Evolutionary conservation across 1,284 basidiomycete genomes (phyloP), one percentile per base, ranked within the genome.

Genomic region (Sanghuangporus sanghuang): DNA sequence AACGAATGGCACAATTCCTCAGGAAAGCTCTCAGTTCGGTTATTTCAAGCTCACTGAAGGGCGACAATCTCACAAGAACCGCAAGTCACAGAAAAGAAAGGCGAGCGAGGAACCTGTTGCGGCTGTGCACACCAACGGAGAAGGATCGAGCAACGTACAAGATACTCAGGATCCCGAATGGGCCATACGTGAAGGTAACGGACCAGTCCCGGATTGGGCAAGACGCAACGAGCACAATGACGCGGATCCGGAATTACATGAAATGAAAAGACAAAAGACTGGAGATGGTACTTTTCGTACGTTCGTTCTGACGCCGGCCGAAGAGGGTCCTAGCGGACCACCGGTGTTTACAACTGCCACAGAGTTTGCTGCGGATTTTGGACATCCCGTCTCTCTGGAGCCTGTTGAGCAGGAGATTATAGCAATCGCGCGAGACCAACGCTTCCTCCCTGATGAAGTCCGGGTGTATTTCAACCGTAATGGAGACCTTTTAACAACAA

Each of bases 1-100:
- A 70, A 86, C 83, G 71, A 88, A 85, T 21, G 54, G 60, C 67
- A 85, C 85, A 1, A 73, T 75, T 1, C 80, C 79, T 14, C 87
- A 87, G 23, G 88, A 89, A 72, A 87, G 89, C 69, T 89, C 88
- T 0, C 89, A 90, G 66, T 89, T 90, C 67, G 87, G 87, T 38
- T 90, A 89, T 66, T 86, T 90, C 57, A 65, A 56, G 42, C 50
- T 65, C 16, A 61, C 59, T 36, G 55, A 65, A 18, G 48, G 59
- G 2, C 27, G 36, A 23, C 53, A 39, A n/a, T 32, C 12, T 8
- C 48, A 32, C 0, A 3, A 21, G 9, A 58, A 54, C 16, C 38
- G 53, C 7, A 56, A 27, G 21, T 42, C 48, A 35, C 59, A 48
- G 18, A 65, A 64, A 27, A 46, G 57, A 16, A 12, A 42, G 18